Conservation (phyloP, 352 stramenopile species). For the Globisporangium spinosum region DNA sequence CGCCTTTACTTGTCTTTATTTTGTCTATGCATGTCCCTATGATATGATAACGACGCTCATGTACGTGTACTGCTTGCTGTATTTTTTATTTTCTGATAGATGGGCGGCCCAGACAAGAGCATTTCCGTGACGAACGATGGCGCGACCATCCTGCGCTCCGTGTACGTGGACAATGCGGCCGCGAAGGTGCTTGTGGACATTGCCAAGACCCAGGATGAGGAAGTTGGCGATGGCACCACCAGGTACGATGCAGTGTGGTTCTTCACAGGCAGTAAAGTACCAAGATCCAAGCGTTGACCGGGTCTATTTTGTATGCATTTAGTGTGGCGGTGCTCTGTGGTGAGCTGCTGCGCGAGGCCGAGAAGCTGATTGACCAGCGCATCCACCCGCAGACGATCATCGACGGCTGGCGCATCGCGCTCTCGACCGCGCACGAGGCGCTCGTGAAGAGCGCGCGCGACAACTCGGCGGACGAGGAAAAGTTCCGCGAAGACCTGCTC, state of each 20-base stretch:
- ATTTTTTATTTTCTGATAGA: slow-evolving; percentile 24
- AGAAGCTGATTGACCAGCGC: slow-evolving; percentile 94
- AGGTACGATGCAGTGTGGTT: slow-evolving; percentile 26
- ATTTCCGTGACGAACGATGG: slow-evolving; percentile 99
- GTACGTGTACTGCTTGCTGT: not conserved
- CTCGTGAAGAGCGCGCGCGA: slow-evolving; percentile 85
- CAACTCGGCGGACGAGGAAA: slow-evolving; percentile 67
- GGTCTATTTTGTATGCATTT: not conserved
- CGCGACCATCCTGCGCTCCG: slow-evolving; percentile 96
- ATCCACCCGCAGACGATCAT: slow-evolving; percentile 99
- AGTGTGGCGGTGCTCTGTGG: slow-evolving; percentile 94
- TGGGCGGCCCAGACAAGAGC: slow-evolving; percentile 77
- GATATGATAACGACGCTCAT: no score
- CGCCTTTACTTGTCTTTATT: no score
- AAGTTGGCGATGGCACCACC: slow-evolving; percentile 99
- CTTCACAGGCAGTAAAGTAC: no score
- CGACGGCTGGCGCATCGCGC: slow-evolving; percentile 95
- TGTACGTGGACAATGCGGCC: slow-evolving; percentile 98
- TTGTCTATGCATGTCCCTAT: no score
- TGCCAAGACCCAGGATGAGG: slow-evolving; percentile 97
- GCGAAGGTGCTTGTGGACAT: slow-evolving; percentile 99
- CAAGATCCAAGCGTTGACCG: no score
- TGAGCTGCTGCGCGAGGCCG: slow-evolving; percentile 96
- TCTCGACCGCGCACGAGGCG: slow-evolving; percentile 87
- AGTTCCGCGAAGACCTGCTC: slow-evolving; percentile 95